A percentile compares a stretch with the other conserved stretches of the same genome.
phyloP scores from a whole-genome alignment of 306 rosid genomes.

The Sphenostylis stenocarpa region DNA sequence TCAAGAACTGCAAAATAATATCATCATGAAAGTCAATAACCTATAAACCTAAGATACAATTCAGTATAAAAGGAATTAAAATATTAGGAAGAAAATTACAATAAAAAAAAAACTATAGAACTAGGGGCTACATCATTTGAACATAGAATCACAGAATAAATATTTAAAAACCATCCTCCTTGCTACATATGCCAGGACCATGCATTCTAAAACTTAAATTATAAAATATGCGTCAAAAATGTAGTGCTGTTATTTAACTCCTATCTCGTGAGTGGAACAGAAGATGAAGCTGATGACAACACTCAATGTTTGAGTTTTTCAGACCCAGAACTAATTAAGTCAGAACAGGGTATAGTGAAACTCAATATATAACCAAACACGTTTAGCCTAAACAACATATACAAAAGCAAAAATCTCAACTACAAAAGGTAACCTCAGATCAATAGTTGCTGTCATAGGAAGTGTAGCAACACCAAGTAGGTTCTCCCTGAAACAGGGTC shows the following conservation, averaged over 20 bases:
- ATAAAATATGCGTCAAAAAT: too few relatives aligned
- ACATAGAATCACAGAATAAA: too few relatives aligned
- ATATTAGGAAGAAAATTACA: too few relatives aligned
- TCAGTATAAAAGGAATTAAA: too few relatives aligned
- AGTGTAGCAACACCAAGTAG: conserved; percentile 47
- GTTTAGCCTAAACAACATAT: not conserved
- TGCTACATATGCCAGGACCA: too few relatives aligned
- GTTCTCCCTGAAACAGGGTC: conserved; percentile 51
- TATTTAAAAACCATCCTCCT: too few relatives aligned
- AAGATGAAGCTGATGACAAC: conserved; percentile 87
- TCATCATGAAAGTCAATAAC: too few relatives aligned
- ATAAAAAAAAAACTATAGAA: too few relatives aligned
- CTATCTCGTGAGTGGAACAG: conserved; percentile 34
- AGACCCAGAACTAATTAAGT: conserved; percentile 41
- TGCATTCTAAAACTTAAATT: too few relatives aligned
- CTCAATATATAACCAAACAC: conserved; percentile 6
- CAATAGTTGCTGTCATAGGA: conserved; percentile 40
- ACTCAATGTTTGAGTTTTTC: conserved; percentile 58
- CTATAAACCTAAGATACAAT: too few relatives aligned
- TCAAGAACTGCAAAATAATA: too few relatives aligned
- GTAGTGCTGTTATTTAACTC: conserved; percentile 81
- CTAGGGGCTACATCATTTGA: too few relatives aligned
- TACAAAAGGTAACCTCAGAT: conserved; percentile 35
- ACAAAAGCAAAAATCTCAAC: not conserved
- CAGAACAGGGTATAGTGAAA: conserved; percentile 52